A percentile compares a stretch with the other conserved stretches of the same genome.
These are phyloP conservation scores for Leccinum fallax DNA, from an alignment of 1,284 basidiomycete species.

Conservation along the genomic window DNA sequence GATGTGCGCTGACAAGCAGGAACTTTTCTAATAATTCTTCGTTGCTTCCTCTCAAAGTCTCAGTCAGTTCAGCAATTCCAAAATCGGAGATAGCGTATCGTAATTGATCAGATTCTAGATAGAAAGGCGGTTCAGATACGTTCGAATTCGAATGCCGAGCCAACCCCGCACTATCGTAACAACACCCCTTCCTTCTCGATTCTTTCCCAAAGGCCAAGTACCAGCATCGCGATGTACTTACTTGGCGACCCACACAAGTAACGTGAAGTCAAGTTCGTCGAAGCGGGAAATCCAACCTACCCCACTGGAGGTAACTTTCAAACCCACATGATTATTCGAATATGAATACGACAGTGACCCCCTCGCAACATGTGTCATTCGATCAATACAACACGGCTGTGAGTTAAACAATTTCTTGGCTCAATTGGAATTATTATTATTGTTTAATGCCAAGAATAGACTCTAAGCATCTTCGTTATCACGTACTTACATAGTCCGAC, in stretches of 20 bases:
- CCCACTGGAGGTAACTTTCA: background rate
- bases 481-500: background rate
- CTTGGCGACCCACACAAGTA: background rate
- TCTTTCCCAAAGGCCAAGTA: background rate
- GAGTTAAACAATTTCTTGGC: background rate
- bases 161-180: background rate
- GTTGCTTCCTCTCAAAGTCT: no score
- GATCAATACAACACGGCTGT: background rate
- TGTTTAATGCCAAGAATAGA: background rate
- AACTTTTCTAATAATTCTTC: background rate
- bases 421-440: background rate
- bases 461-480: background rate
- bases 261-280: background rate
- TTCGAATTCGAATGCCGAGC: background rate
- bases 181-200: background rate
- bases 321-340: background rate
- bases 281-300: background rate
- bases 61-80: background rate
- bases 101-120: background rate
- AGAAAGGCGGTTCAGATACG: background rate
- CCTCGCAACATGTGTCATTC: background rate
- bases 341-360: background rate
- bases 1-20: background rate
- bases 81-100: background rate
- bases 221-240: background rate